A percentile compares a stretch with the other conserved stretches of the same genome.
These are phyloP conservation scores for Eremomyces bilateralis DNA, from an alignment of 495 filamentous ascomycete genomes.

Conservation along the genomic window DNA sequence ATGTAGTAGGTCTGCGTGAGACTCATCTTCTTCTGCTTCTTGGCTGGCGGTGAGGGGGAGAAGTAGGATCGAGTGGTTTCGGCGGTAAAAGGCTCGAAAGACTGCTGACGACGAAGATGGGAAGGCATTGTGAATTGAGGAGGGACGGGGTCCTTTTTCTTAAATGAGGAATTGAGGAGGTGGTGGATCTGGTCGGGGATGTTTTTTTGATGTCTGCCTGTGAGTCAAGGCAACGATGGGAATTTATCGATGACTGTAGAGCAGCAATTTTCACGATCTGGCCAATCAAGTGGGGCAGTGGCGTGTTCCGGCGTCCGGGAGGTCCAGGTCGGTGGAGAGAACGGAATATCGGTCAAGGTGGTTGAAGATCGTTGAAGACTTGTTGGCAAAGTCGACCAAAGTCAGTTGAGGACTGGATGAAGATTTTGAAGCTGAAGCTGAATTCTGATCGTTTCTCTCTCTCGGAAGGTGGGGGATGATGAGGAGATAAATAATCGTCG, in stretches of 20 bases:
- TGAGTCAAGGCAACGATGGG: background rate
- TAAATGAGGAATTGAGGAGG: no score
- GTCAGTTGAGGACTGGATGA: no score
- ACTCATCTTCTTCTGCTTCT: slow-evolving; percentile 67
- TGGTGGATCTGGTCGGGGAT: background rate
- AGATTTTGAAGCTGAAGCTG: no score
- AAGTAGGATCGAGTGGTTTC: slow-evolving; percentile 8
- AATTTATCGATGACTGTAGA: no score
- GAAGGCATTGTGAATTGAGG: slow-evolving; percentile 9
- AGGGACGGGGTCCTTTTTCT: no score
- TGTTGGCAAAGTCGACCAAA: no score
- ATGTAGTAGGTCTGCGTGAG: slow-evolving; percentile 96
- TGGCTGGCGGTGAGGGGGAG: slow-evolving; percentile 18
- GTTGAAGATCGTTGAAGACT: no score
- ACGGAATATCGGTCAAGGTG: no score
- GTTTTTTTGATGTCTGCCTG: background rate
- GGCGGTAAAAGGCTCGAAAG: slow-evolving; percentile 14
- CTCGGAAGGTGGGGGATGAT: background rate
- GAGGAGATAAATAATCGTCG: background rate
- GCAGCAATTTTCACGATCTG: background rate
- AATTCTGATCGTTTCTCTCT: background rate
- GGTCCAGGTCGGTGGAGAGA: background rate
- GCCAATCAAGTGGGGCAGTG: background rate
- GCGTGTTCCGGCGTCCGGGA: background rate
- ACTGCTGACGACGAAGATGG: slow-evolving; percentile 11